Base-by-base conservation (phyloP, 306 rosid species). In the Quercus dentata region DNA sequence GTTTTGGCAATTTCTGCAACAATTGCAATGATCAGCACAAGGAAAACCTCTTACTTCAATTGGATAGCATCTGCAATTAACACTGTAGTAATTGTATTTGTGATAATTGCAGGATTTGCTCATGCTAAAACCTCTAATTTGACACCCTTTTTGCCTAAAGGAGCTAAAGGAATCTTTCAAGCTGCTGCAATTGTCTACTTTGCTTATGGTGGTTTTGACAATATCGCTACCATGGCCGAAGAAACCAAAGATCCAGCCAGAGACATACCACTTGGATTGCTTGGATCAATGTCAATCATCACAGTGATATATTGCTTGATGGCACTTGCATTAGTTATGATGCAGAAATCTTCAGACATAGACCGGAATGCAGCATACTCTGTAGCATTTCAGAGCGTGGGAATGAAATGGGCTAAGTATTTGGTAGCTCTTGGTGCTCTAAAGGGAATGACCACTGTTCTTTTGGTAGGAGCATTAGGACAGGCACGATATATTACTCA, bases 391-490 rank as follows among this genome's bases (percentile, higher is more conserved):
- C 82, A 87, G 80, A 81, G 74, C 0, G 89, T 88, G n/a, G 97
- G 97, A 54, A 84, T 93, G 97, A 87, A 87, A 68, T 93, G 92
- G 94, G 97, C 92, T 4, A 88, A 90, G 77, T 93, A 88, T 71
- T 76, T 91, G 61, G 97, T 91, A 57, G 92, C 97, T 74, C 80
- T 93, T 70, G 89, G 92, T 54, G 94, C 97, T 17, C 55, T 93
- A 11, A 91, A 88, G 80, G 97, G 94, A 2, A 93, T 93, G 94
- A 89, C 97, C 30, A 89, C 94, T 59, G 92, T 93, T 27, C 94
- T 93, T 76, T 73, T 93, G 9, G 92, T 85, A 0, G 94, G 89
- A 6, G 75, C 91, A 8, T 59, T 91, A 6, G 88, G 88, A 57
- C 92, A 88, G 63, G 90, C 80, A 2, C 89, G 93, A 31, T 93